Evolutionary conservation across 2,329 filamentous ascomycete genomes (phyloP).

Genomic region (Aspergillus tubingensis): DNA sequence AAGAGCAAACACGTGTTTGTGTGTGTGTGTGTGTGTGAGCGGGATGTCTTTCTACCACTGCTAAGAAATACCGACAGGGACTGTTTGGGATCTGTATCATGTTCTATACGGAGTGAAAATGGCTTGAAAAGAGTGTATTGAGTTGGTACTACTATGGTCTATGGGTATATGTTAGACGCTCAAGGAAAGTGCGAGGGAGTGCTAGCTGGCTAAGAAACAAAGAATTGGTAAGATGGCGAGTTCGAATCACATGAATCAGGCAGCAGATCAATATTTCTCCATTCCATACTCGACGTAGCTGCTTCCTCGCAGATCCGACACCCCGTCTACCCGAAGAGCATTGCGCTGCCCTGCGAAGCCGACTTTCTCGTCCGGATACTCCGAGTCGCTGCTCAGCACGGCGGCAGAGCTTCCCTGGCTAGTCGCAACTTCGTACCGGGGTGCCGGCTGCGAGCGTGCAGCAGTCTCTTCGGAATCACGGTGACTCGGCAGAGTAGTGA

Average conservation of each 20-base stretch:
- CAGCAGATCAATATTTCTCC: constrained; percentile 30
- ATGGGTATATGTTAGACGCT: background rate
- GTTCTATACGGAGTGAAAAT: too few species aligned
- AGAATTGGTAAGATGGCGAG: background rate
- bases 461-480: background rate
- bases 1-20: too few species aligned
- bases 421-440: constrained; percentile 28
- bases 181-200: background rate
- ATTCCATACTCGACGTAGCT: constrained; percentile 42
- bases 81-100: too few species aligned
- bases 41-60: too few species aligned
- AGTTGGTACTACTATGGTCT: background rate
- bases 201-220: background rate
- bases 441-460: constrained; percentile 22
- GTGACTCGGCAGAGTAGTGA: constrained; percentile 31
- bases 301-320: constrained; percentile 32
- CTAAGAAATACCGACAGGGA: too few species aligned
- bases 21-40: too few species aligned
- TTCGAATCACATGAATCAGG: too few species aligned
- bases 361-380: constrained; percentile 44
- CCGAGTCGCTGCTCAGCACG: constrained; percentile 4
- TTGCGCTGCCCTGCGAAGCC: constrained; percentile 46
- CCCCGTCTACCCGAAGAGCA: constrained; percentile 31
- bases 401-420: constrained; percentile 8
- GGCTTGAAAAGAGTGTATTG: background rate